Evolutionary conservation across 495 filamentous ascomycete species (phyloP).

Genomic region (Friedmanniomyces simplex): DNA sequence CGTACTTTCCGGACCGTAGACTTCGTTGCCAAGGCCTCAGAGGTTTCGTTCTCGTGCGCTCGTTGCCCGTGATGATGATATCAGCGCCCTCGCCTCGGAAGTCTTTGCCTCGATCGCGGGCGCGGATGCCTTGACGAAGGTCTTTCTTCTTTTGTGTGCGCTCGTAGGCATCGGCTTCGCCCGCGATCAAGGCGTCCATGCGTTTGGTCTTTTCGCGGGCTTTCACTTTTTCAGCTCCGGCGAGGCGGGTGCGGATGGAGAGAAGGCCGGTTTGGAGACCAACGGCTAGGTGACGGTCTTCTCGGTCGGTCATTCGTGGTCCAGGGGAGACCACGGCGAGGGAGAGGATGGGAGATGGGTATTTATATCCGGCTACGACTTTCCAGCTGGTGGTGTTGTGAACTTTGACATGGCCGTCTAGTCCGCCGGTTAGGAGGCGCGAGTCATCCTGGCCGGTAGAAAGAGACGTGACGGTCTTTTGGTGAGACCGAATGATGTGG

Average conservation of each 20-base stretch:
- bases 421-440: slow-evolving; percentile 70
- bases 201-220: slow-evolving; percentile 72
- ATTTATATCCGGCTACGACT: slow-evolving; percentile 83
- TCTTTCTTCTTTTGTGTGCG: slow-evolving; percentile 54
- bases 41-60: slow-evolving; percentile 40
- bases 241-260: slow-evolving; percentile 75
- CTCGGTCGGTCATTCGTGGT: slow-evolving; percentile 35
- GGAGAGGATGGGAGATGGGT: slow-evolving; percentile 78
- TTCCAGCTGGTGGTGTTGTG: slow-evolving; percentile 90
- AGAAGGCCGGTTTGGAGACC: slow-evolving; percentile 88
- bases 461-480: slow-evolving; percentile 91
- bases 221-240: slow-evolving; percentile 68
- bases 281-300: slow-evolving; percentile 83
- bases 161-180: slow-evolving; percentile 61
- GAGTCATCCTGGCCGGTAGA: slow-evolving; percentile 63
- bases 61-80: slow-evolving; percentile 72
- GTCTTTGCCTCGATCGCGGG: slow-evolving; percentile 55
- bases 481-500: slow-evolving; percentile 80
- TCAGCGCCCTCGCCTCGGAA: slow-evolving; percentile 78
- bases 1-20: slow-evolving; percentile 68
- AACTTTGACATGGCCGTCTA: slow-evolving; percentile 95
- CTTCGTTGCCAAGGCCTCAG: slow-evolving; percentile 73
- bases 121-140: slow-evolving; percentile 27
- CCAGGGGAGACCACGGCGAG: slow-evolving; percentile 62
- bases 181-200: slow-evolving; percentile 73